phyloP scores from a whole-genome alignment of 371 early-diverging fungal species.

The Mucor plumbeus region DNA sequence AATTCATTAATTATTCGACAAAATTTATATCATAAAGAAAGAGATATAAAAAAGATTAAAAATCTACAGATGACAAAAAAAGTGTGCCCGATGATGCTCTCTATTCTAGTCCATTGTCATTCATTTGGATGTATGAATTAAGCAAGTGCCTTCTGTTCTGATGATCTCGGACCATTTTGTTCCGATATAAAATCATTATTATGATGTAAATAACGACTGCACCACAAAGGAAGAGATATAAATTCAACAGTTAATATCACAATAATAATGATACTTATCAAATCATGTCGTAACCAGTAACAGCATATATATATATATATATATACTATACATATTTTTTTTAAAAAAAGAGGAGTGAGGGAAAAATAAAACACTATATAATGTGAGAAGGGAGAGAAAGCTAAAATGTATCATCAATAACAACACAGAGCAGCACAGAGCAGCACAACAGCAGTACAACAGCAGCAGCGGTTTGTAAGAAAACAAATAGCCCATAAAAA shows the following conservation, averaged over 20 bases:
- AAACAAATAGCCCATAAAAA: conserved; percentile 5
- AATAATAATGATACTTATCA: not conserved
- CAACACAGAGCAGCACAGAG: not conserved
- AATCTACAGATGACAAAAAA: not conserved
- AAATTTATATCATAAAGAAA: no score
- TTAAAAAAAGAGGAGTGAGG: not conserved
- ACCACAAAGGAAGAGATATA: not conserved
- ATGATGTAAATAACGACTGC: not conserved
- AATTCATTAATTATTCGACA: no score
- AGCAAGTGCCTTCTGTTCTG: not conserved
- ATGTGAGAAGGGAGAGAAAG: not conserved
- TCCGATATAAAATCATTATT: conserved; percentile 5
- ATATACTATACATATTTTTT: no score
- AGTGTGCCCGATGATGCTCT: not conserved
- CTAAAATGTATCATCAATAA: not conserved
- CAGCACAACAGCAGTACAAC: not conserved
- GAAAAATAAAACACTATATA: not conserved
- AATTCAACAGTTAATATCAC: not conserved
- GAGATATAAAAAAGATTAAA: not conserved
- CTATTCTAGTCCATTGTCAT: not conserved
- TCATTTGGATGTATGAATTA: not conserved
- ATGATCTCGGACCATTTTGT: conserved; percentile 3
- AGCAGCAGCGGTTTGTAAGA: not conserved
- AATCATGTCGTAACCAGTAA: not conserved
- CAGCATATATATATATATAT: no score